Evolutionary conservation across 108 stramenopile genomes (phyloP).

Genomic region (Skeletonema tropicum): DNA sequence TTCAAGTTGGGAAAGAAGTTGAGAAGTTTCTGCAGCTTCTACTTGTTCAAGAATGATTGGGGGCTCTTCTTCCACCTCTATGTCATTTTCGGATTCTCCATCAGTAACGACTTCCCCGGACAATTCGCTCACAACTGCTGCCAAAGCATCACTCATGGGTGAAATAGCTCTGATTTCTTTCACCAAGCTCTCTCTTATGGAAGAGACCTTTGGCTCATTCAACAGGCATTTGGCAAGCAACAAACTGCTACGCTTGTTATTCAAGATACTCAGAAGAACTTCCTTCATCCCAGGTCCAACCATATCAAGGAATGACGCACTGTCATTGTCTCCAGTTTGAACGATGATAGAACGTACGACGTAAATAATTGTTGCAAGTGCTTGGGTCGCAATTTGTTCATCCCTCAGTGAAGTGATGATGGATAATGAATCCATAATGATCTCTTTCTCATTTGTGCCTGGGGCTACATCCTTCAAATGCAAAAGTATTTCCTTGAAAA

Average conservation of each 20-base stretch:
- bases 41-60: slow-evolving; percentile 1
- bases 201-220: slow-evolving; percentile 7
- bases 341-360: not conserved
- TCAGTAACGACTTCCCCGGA: not conserved
- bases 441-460: slow-evolving; percentile 15
- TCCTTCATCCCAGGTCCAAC: slow-evolving; percentile 22
- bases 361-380: slow-evolving; percentile 17
- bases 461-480: slow-evolving; percentile 19
- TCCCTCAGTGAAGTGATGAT: slow-evolving; percentile 18
- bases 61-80: not conserved
- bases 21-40: not conserved
- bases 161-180: slow-evolving; percentile 18
- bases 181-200: slow-evolving; percentile 4
- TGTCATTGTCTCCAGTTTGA: slow-evolving; percentile 1
- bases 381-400: slow-evolving; percentile 8
- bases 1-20: not conserved
- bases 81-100: not conserved
- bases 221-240: slow-evolving; percentile 30
- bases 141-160: slow-evolving; percentile 23
- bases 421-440: not conserved
- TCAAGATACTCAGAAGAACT: slow-evolving; percentile 19
- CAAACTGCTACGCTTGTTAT: slow-evolving; percentile 36
- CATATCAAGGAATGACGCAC: slow-evolving; percentile 21
- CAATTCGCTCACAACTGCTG: slow-evolving; percentile 14
- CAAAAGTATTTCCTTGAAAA: slow-evolving; percentile 26